Evolutionary conservation across 306 rosid genomes (phyloP), one percentile per base, ranked within the genome.

Genomic region (Hippophae tibetana): DNA sequence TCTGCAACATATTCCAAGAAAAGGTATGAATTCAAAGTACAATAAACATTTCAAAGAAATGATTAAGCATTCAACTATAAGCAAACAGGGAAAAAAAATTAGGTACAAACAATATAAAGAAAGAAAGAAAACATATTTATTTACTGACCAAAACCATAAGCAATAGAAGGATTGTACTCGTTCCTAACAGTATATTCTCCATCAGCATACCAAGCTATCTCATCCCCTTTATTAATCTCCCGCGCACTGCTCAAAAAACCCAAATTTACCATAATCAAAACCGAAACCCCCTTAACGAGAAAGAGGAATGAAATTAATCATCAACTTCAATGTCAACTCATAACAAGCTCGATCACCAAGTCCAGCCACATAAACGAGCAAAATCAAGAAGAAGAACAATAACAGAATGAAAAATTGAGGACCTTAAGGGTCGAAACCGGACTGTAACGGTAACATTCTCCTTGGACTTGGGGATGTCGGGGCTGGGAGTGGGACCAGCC

Each of bases 351-450:
- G 55, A 69, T 61, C 60, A 43, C 43, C 52, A 43, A 7, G 25
- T 44, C 13, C 43, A 11, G n/a, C 18, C 49, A 40, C 25, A 12
- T 3, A 41, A 56, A 10, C 13, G 10, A 26, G 13, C 31, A 6
- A 3, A 27, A 54, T 3, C 25, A 9, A 44, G 26, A 57, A 10
- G 9, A 13, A 13, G 23, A 42, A 14, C 43, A 14, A 68, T 26
- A 44, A 27, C 5, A 10, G 66, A 69, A 47, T n/a, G 23, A 26
- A 53, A 49, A 14, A 47, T 7, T 8, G 60, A 53, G 47, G 65
- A 84, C 96, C 87, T 88, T 74, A 88, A 88, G 42, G 96, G 96
- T 31, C 96, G 87, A 63, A 85, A 85, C 77, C 96, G 74, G 69
- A 89, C 94, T 8, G 96, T 85, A 66, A 89, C 96, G 11, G 88